Evolutionary conservation across 768 basidiomycete species (phyloP).

Genomic region (Collybiopsis confluens): DNA sequence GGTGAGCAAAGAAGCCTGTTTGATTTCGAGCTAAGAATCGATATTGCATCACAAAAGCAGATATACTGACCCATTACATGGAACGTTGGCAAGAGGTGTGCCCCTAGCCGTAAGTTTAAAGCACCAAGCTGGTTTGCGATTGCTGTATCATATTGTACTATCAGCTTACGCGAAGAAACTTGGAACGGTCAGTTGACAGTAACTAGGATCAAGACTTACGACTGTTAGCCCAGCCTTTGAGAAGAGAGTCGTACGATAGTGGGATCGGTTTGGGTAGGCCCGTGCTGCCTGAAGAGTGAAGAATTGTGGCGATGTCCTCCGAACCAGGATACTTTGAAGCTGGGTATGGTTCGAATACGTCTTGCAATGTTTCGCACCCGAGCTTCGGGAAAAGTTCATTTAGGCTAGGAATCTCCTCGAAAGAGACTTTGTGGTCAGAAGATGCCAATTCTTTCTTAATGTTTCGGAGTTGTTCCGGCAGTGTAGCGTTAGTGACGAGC

Average conservation of each 20-base stretch:
- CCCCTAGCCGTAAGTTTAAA: slow-evolving; percentile 11
- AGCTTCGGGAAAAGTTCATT: slow-evolving; percentile 20
- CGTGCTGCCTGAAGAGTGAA: slow-evolving; percentile 39
- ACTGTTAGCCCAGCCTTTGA: slow-evolving; percentile 18
- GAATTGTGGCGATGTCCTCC: slow-evolving; percentile 19
- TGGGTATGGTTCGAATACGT: not conserved
- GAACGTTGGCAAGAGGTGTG: slow-evolving; percentile 29
- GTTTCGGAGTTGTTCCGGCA: not conserved
- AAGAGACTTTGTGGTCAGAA: not conserved
- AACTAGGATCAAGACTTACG: slow-evolving; percentile 24
- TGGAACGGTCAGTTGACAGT: not conserved
- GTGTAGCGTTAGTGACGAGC: slow-evolving; percentile 22
- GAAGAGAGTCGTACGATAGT: slow-evolving; percentile 16
- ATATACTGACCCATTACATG: slow-evolving; percentile 28
- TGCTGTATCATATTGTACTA: not conserved
- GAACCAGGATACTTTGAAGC: not conserved
- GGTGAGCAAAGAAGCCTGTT: slow-evolving; percentile 20
- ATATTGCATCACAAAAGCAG: too few relatives aligned
- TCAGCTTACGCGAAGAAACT: not conserved
- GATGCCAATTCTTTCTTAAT: not conserved
- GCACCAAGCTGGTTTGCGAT: slow-evolving; percentile 8
- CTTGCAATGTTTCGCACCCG: slow-evolving; percentile 13
- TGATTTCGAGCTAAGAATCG: too few relatives aligned
- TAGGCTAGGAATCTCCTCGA: slow-evolving; percentile 8
- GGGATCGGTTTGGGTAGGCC: slow-evolving; percentile 34